Conservation (phyloP, 2,329 filamentous ascomycete genomes). For the Botrytis paeoniae region DNA sequence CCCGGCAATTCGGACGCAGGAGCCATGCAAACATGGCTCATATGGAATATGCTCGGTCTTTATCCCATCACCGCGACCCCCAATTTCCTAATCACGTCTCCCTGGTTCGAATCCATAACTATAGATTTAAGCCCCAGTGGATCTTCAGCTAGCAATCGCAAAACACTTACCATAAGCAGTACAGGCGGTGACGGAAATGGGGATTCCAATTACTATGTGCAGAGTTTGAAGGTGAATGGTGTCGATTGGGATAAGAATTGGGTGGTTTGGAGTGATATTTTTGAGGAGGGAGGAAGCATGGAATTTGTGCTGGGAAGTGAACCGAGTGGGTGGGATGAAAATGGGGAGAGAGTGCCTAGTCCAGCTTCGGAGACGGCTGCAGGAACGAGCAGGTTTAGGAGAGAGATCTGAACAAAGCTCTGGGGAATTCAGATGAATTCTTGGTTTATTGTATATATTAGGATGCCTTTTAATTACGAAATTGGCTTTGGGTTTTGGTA, state of each 20-base stretch:
- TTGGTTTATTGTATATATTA: neutral
- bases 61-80: slow-evolving; percentile 68
- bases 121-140: slow-evolving; percentile 39
- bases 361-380: slow-evolving; percentile 43
- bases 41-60: slow-evolving; percentile 57
- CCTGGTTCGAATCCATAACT: slow-evolving; percentile 59
- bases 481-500: neutral
- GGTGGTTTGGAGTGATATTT: slow-evolving; percentile 64
- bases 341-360: slow-evolving; percentile 54
- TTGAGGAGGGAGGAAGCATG: slow-evolving; percentile 58
- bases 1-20: slow-evolving; percentile 58
- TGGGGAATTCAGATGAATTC: neutral
- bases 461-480: neutral
- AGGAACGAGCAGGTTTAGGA: neutral
- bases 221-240: slow-evolving; percentile 64
- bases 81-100: slow-evolving; percentile 61
- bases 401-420: neutral
- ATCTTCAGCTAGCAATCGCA: slow-evolving; percentile 36
- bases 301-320: slow-evolving; percentile 59
- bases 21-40: slow-evolving; percentile 67
- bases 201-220: slow-evolving; percentile 55
- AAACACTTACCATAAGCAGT: slow-evolving; percentile 52
- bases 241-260: slow-evolving; percentile 59
- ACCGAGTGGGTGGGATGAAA: slow-evolving; percentile 45
- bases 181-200: slow-evolving; percentile 42